These are phyloP conservation scores for Tirmania nivea DNA, from an alignment of 495 filamentous ascomycete genomes.

Conservation along the genomic window DNA sequence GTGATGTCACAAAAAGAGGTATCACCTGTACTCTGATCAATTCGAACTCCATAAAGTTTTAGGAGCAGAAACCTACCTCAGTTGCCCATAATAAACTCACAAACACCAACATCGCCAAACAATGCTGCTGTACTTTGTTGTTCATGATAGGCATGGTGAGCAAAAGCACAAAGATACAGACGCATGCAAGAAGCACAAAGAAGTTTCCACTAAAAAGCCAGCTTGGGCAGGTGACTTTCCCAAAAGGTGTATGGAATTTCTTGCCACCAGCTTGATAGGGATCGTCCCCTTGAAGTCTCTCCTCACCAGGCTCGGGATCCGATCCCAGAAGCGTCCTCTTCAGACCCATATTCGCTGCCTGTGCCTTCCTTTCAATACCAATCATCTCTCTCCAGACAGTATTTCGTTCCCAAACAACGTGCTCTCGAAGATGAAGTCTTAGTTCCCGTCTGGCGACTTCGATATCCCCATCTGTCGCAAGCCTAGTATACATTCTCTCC, in stretches of 20 bases:
- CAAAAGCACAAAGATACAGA: conserved; percentile 49
- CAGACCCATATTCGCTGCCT: conserved; percentile 79
- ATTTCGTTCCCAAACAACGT: conserved; percentile 97
- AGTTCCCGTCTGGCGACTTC: conserved; percentile 58
- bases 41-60: neutral
- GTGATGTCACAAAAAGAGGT: conserved; percentile 87
- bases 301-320: conserved; percentile 43
- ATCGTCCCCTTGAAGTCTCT: conserved; percentile 66
- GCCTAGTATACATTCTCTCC: conserved; percentile 55
- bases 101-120: conserved; percentile 78
- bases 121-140: conserved; percentile 78
- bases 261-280: conserved; percentile 34
- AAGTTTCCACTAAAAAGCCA: conserved; percentile 75
- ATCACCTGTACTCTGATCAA: conserved; percentile 40
- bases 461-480: conserved; percentile 62
- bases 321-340: conserved; percentile 56
- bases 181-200: conserved; percentile 46
- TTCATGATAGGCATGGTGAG: conserved; percentile 58
- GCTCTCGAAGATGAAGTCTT: conserved; percentile 76
- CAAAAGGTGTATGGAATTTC: conserved; percentile 61
- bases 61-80: conserved; percentile 36
- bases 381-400: conserved; percentile 99
- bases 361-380: conserved; percentile 84
- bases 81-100: conserved; percentile 94
- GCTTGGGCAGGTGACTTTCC: conserved; percentile 45